Evolutionary conservation across 2,329 filamentous ascomycete genomes (phyloP), one percentile per base, ranked within the genome.

Genomic region (Arthrobotrys sinensis): DNA sequence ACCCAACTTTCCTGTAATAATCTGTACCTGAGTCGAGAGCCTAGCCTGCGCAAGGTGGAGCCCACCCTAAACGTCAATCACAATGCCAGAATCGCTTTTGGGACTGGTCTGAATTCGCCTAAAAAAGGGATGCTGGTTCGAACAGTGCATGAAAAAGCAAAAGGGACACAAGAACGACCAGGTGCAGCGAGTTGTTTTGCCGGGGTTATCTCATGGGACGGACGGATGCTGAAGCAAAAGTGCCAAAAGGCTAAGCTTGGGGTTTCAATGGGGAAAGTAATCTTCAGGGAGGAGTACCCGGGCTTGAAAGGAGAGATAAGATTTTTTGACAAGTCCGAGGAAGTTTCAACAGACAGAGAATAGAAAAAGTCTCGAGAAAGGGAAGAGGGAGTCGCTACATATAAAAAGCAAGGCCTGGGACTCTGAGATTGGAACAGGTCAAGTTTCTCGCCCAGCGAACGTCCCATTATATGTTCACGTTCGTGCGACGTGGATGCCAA

Each of bases 61-160:
- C 55, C 72, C 66, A 70, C 67, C 71, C 24, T 65, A 72, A 78
- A 72, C 67, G 67, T 78, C 75, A 78, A 78, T 70, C 67, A 67
- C 57, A 62, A 68, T 66, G 43, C 60, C 55, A 45, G 32, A 55
- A 45, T 66, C 52, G 57, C 28, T 66, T 67, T 67, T 76, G 36
- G 53, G 63, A 52, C 16, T 68, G 57, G 55, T 46, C 68, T 53
- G 57, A 71, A 64, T 53, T 78, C 67, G 67, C 67, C 75, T 78
- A 71, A 72, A 78, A 72, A 68, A 72, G 67, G 60, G 67, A 72
- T 72, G 43, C 52, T 68, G 57, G 63, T 21, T 43, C 32, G 38
- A 43, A 62, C 50, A 64, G 68, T 36, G 57, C 28, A 52, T 60
- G 55, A 78, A 78, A 78, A 78, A 78, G 66, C 73, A 77, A 72